A percentile compares a stretch with the other conserved stretches of the same genome.
Evolutionary conservation across 305 asterid species (phyloP).

Genomic region (Caryopteris hybrid): DNA sequence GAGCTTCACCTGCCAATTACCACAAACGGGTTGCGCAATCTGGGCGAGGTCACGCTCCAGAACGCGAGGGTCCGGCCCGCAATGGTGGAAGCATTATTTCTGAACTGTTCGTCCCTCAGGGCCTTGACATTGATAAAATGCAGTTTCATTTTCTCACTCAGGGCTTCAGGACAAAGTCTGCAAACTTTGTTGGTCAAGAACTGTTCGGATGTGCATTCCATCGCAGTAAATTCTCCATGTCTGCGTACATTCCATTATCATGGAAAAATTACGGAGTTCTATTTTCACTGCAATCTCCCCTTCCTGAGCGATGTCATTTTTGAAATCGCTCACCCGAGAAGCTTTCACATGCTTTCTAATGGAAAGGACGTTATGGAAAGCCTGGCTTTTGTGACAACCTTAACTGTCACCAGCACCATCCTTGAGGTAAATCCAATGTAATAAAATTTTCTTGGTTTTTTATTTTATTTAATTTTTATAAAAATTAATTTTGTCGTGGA

Average conservation of each 20-base stretch:
- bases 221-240: not conserved
- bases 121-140: not conserved
- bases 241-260: conserved; percentile 13
- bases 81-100: not conserved
- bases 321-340: not conserved
- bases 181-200: conserved; percentile 11
- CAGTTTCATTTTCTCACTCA: not conserved
- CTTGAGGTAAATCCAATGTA: not conserved
- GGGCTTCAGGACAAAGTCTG: not conserved
- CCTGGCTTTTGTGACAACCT: not conserved
- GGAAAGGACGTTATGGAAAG: not conserved
- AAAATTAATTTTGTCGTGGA: not conserved
- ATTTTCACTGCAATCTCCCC: not conserved
- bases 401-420: not conserved
- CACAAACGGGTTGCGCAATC: not conserved
- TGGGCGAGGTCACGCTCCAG: conserved; percentile 19
- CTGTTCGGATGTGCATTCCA: not conserved
- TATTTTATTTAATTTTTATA: not conserved
- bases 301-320: conserved; percentile 11
- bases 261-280: conserved; percentile 22
- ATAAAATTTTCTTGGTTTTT: not conserved
- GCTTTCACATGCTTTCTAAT: not conserved
- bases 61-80: not conserved
- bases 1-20: not conserved
- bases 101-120: not conserved